phyloP scores from a whole-genome alignment of 192 early-diverging fungal genomes.

The Podila epigama region DNA sequence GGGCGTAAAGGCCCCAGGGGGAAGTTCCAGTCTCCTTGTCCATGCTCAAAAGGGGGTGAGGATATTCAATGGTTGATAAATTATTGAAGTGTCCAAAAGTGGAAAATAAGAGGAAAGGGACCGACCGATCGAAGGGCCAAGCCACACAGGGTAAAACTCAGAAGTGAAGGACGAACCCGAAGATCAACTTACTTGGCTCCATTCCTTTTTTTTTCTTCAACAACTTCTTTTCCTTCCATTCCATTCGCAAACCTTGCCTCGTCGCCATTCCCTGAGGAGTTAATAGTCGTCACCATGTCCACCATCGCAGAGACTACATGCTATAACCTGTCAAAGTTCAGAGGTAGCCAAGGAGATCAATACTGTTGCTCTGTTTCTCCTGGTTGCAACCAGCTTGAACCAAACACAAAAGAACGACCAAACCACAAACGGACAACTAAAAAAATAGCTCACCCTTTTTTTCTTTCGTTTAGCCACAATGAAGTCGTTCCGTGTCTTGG shows the following conservation, averaged over 20 bases:
- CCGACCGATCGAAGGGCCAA: not conserved
- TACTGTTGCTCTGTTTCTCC: not conserved
- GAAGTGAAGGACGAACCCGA: not conserved
- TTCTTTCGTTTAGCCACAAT: slow-evolving; percentile 57
- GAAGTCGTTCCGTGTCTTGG: slow-evolving; percentile 75
- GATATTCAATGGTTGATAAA: too few species aligned
- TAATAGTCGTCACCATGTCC: slow-evolving; percentile 27
- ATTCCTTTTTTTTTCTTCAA: not conserved
- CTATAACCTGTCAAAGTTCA: slow-evolving; percentile 70
- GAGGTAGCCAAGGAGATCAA: slow-evolving; percentile 49
- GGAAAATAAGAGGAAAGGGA: not conserved
- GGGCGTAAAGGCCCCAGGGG: slow-evolving; percentile 37
- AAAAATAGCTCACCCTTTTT: not conserved
- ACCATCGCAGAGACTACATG: slow-evolving; percentile 62
- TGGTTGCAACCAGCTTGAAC: not conserved
- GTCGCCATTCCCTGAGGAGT: not conserved
- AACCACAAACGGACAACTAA: not conserved
- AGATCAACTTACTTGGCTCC: not conserved
- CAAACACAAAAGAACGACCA: not conserved
- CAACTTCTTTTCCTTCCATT: not conserved
- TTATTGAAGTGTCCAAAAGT: too few species aligned
- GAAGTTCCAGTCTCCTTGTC: slow-evolving; percentile 15
- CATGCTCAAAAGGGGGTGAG: too few species aligned
- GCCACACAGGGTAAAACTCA: not conserved
- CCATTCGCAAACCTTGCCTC: not conserved